phyloP scores from a whole-genome alignment of 2,329 filamentous ascomycete species.

The Colletotrichum siamense region DNA sequence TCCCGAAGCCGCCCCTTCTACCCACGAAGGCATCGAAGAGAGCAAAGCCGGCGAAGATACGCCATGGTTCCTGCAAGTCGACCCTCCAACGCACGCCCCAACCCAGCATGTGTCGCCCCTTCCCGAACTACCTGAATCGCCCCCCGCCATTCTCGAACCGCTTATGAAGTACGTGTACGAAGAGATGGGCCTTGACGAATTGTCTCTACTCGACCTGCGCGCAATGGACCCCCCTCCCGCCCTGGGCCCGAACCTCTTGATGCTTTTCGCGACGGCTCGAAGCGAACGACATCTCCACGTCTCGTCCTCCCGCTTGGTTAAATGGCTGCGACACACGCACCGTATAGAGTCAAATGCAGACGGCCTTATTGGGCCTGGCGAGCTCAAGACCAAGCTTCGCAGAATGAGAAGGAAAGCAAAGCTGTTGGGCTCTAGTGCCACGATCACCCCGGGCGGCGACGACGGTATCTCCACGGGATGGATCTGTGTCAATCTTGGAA shows the following conservation, averaged over 20 bases:
- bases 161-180: constrained; percentile 81
- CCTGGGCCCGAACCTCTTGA: constrained; percentile 85
- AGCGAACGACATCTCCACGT: constrained; percentile 94
- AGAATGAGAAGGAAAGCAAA: constrained; percentile 83
- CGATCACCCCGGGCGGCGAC: constrained; percentile 68
- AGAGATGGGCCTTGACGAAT: constrained; percentile 84
- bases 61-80: constrained; percentile 89
- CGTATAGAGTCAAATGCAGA: constrained; percentile 81
- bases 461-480: constrained; percentile 93
- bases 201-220: constrained; percentile 83
- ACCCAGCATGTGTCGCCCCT: constrained; percentile 52
- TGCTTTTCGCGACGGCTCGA: constrained; percentile 90
- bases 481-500: constrained; percentile 92
- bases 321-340: constrained; percentile 80
- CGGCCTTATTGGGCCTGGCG: constrained; percentile 86
- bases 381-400: constrained; percentile 85
- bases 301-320: constrained; percentile 85
- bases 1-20: background rate
- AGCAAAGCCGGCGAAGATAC: constrained; percentile 33
- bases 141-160: constrained; percentile 74
- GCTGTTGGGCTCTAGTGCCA: constrained; percentile 75
- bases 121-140: constrained; percentile 65
- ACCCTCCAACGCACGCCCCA: constrained; percentile 59
- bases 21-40: background rate
- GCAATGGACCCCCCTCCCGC: constrained; percentile 85